Evolutionary conservation across 164 flowering plant species (phyloP), one percentile per base, ranked within the genome.

Genomic region (Liquidambar formosana): DNA sequence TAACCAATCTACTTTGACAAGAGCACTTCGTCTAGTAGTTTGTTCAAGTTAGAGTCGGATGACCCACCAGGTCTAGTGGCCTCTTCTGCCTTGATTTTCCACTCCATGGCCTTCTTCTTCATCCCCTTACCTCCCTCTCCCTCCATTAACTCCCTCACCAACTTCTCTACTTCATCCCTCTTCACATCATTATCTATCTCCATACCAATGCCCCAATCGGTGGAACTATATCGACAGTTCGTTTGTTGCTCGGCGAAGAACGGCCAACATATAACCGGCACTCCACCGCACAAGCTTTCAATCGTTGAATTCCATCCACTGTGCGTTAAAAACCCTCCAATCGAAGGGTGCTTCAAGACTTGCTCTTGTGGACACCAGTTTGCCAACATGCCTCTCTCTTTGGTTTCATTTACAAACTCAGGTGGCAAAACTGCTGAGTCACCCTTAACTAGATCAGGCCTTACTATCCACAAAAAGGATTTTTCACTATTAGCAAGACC

Each of bases 291-390:
- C 19, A 71, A 16, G 41, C 78, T 71, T 56, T 78, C 81, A 16
- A 74, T 0, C 18, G 62, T 74, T 12, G 83, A 82, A 47, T 82
- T 79, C 82, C 83, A 79, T 8, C 80, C 83, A 15, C 78, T 26
- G 22, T 82, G 86, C 0, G 86, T 82, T 28, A 80, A 49, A 21
- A 82, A 78, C 5, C 75, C 78, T 10, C 79, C 76, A 6, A 78
- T 38, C 1, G 86, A 66, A 14, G 78, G 78, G 62, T 83, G 83
- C 4, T 44, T 19, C 3, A 83, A 73, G 10, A 83, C 82, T 60
- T 72, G 25, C 54, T 78, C 84, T 63, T 83, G 86, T 1, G 75
- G 71, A 41, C 80, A 78, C 84, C 86, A 83, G 3, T 63, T 63
- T 1, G 60, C 57, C 2, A 83, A 1, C 22, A 78, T 0, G 15